phyloP scores from a whole-genome alignment of 2,329 filamentous ascomycete species.

The Aureobasidium musti region DNA sequence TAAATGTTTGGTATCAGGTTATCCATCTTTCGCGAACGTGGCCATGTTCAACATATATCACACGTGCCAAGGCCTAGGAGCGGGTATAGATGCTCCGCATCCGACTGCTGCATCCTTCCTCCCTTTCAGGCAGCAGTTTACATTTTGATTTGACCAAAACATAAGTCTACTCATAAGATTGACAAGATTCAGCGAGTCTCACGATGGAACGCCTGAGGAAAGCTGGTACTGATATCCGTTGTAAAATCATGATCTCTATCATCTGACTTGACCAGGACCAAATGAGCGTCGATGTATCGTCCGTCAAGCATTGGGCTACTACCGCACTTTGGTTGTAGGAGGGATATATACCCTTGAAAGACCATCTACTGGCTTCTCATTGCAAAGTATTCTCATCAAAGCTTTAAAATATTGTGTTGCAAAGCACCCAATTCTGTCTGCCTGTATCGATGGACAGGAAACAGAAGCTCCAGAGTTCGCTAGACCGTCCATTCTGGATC shows the following conservation, averaged over 20 bases:
- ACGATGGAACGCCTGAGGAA: slow-evolving; percentile 9
- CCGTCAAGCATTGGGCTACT: slow-evolving; percentile 47
- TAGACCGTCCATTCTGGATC: slow-evolving; percentile 40
- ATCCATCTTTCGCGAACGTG: not conserved
- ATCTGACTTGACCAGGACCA: slow-evolving; percentile 38
- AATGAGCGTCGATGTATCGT: slow-evolving; percentile 48
- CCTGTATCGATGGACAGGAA: slow-evolving; percentile 42
- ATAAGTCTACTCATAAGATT: not conserved
- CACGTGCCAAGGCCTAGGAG: not conserved
- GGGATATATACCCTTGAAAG: slow-evolving; percentile 39
- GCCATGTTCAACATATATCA: not conserved
- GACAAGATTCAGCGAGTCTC: not conserved
- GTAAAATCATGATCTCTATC: not conserved
- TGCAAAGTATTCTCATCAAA: slow-evolving; percentile 37
- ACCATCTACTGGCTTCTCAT: not conserved
- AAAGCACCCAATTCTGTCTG: slow-evolving; percentile 45
- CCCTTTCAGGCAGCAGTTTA: not conserved
- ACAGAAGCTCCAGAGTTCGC: slow-evolving; percentile 45
- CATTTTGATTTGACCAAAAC: not conserved
- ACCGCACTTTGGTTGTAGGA: slow-evolving; percentile 46
- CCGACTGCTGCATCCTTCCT: not conserved
- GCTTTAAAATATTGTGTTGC: slow-evolving; percentile 46
- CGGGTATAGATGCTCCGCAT: not conserved
- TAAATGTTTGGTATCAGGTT: not conserved
- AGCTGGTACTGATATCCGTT: slow-evolving; percentile 1